Percentiles rank a stretch among this genome's conserved stretches.
These are phyloP conservation scores for Pneumocystis wakefieldiae DNA, from an alignment of 1,139 yeast species.

Conservation along the genomic window DNA sequence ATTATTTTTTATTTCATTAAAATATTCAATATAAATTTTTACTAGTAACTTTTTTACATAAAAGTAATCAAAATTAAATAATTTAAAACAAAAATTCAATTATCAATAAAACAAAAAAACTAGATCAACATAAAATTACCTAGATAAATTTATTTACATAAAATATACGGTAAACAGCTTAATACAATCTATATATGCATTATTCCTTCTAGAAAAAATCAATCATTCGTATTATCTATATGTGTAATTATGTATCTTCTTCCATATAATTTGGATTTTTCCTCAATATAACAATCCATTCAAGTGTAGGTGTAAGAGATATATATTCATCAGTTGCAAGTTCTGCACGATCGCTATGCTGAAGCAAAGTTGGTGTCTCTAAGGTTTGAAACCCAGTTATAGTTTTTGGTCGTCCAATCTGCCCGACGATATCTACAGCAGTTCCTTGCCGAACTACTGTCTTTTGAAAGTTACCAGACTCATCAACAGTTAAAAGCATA, in stretches of 20 bases:
- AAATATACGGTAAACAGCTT: too few relatives aligned
- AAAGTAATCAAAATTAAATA: too few relatives aligned
- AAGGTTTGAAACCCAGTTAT: conserved; percentile 99
- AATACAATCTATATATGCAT: too few relatives aligned
- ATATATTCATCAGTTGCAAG: conserved; percentile 88
- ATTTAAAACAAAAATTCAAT: too few relatives aligned
- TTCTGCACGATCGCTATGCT: conserved; percentile 93
- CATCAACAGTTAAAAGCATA: conserved; percentile 84
- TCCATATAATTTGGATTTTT: conserved; percentile 83
- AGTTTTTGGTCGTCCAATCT: conserved; percentile 96
- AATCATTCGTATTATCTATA: neutral
- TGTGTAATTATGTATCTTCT: neutral
- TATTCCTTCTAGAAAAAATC: neutral
- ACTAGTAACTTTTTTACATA: too few relatives aligned
- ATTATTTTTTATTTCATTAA: too few relatives aligned
- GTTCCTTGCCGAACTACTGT: conserved; percentile 41
- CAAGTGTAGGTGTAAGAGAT: conserved; percentile 65
- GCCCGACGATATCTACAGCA: conserved; percentile 96
- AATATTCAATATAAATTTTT: too few relatives aligned
- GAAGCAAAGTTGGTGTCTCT: conserved; percentile 85
- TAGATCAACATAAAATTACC: too few relatives aligned
- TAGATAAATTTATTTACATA: too few relatives aligned
- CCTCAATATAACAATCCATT: conserved; percentile 82
- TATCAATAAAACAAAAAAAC: too few relatives aligned
- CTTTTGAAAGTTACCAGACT: conserved; percentile 20